Evolutionary conservation across 768 basidiomycete species (phyloP).

Genomic region (Trichaptum fuscoviolaceum): DNA sequence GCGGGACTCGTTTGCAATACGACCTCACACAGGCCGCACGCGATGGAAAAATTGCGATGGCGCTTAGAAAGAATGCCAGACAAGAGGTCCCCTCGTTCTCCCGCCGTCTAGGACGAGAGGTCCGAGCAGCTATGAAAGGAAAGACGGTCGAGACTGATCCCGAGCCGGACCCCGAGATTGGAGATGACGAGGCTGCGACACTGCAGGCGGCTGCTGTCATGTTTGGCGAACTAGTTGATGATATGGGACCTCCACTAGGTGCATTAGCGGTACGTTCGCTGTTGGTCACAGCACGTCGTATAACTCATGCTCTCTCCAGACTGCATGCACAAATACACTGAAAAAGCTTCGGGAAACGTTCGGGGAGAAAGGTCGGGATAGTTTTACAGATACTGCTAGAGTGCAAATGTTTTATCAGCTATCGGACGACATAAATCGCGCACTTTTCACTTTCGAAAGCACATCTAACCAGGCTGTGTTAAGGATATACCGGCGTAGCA

Average conservation of each 20-base stretch:
- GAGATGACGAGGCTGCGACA: conserved; percentile 36
- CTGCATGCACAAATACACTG: conserved; percentile 54
- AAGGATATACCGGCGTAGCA: conserved; percentile 60
- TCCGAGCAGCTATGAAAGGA: conserved; percentile 16
- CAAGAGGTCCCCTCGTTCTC: background rate
- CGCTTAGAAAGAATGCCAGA: conserved; percentile 19
- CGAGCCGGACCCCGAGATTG: conserved; percentile 21
- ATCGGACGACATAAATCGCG: conserved; percentile 60
- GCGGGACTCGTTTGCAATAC: conserved; percentile 78
- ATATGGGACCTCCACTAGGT: conserved; percentile 71
- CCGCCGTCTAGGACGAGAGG: conserved; percentile 18
- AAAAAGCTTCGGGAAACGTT: conserved; percentile 64
- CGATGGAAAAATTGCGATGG: conserved; percentile 33
- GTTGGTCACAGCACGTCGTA: background rate
- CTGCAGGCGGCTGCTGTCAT: conserved; percentile 60
- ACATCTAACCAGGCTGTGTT: conserved; percentile 82
- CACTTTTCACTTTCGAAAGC: conserved; percentile 69
- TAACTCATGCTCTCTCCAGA: conserved; percentile 31
- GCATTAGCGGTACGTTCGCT: conserved; percentile 55
- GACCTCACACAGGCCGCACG: conserved; percentile 64
- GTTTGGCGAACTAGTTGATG: conserved; percentile 77
- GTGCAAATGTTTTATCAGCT: conserved; percentile 49
- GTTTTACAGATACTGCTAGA: conserved; percentile 23
- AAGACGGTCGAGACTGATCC: conserved; percentile 14
- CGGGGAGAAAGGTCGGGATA: conserved; percentile 35